phyloP scores from a whole-genome alignment of 2,329 filamentous ascomycete species.

The Hypoxylon sp. region DNA sequence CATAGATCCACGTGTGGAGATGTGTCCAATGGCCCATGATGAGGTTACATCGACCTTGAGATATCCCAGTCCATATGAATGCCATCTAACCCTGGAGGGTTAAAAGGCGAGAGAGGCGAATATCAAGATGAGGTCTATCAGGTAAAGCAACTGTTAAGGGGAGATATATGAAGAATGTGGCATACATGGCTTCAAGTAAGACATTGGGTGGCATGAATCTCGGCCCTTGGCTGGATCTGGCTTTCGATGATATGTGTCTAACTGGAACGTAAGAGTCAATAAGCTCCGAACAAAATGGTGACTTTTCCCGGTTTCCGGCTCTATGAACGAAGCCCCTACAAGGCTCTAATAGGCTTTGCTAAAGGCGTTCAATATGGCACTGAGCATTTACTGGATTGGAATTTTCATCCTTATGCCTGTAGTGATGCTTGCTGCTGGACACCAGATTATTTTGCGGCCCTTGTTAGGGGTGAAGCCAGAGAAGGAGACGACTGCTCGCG shows the following conservation, averaged over 20 bases:
- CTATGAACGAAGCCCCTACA: background rate
- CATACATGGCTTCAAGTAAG: slow-evolving; percentile 7
- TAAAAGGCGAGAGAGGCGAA: background rate
- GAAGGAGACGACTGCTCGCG: slow-evolving; percentile 22
- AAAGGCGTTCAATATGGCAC: slow-evolving; percentile 34
- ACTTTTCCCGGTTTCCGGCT: background rate
- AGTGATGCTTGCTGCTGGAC: slow-evolving; percentile 42
- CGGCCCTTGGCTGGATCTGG: background rate
- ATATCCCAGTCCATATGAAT: background rate
- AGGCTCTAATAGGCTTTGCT: background rate
- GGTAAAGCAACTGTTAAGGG: background rate
- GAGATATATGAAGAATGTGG: background rate
- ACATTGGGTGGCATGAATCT: slow-evolving; percentile 5
- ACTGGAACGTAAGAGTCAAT: background rate
- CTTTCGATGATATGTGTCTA: background rate
- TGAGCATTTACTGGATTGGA: slow-evolving; percentile 50
- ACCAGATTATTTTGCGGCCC: slow-evolving; percentile 32
- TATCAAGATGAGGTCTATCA: background rate
- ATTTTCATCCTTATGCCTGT: slow-evolving; percentile 46
- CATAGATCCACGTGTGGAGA: background rate
- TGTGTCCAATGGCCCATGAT: background rate
- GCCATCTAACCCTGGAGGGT: too few relatives aligned
- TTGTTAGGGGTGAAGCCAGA: slow-evolving; percentile 13
- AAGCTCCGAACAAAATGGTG: slow-evolving; percentile 8
- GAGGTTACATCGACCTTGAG: background rate